A percentile compares a stretch with the other conserved stretches of the same genome.
phyloP scores from a whole-genome alignment of 1,284 basidiomycete species.

The Cystobasidiaceae sp. region DNA sequence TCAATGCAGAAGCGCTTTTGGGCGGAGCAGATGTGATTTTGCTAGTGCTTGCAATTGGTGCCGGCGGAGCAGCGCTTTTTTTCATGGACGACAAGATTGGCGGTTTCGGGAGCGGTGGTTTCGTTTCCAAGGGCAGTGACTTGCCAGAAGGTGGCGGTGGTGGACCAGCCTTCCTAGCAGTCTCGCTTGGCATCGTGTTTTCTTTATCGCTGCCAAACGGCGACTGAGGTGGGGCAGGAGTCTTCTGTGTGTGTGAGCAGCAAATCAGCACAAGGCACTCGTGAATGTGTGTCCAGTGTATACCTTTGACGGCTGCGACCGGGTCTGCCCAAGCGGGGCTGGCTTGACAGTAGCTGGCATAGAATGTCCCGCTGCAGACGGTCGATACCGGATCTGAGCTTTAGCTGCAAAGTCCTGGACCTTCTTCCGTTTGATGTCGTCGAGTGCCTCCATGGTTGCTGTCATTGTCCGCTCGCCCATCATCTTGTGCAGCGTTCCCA shows the following conservation, averaged over 20 bases:
- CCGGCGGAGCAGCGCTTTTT: constrained; percentile 47
- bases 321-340: too few species aligned
- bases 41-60: constrained; percentile 13
- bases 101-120: not conserved
- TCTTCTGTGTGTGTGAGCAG: too few species aligned
- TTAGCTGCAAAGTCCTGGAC: constrained; percentile 90
- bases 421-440: constrained; percentile 85
- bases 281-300: too few species aligned
- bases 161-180: constrained; percentile 41
- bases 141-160: constrained; percentile 47
- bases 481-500: constrained; percentile 95
- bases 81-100: constrained; percentile 44
- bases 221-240: not conserved
- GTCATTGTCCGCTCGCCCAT: constrained; percentile 89
- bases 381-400: constrained; percentile 77
- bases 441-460: constrained; percentile 76
- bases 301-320: too few species aligned
- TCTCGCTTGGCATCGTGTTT: not conserved
- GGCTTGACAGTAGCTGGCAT: constrained; percentile 42
- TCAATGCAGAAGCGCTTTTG: constrained; percentile 47
- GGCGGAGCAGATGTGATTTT: constrained; percentile 44
- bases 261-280: too few species aligned
- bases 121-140: not conserved
- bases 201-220: constrained; percentile 6
- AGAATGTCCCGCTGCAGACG: constrained; percentile 47